Evolutionary conservation across 306 rosid genomes (phyloP).

Genomic region (Glycine tomentella): DNA sequence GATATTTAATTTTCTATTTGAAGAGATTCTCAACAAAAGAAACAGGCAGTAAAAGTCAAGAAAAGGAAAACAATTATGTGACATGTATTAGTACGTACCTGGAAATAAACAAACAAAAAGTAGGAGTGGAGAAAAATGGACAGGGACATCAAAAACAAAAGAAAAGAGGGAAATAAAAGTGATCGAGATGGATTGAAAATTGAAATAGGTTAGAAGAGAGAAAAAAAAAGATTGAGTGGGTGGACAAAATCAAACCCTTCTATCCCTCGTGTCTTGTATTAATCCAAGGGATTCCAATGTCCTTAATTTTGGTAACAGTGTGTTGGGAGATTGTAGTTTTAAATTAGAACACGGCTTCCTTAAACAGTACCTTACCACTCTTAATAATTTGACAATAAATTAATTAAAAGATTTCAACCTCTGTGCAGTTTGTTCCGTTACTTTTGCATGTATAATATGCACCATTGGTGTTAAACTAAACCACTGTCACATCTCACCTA

Average conservation of each 20-base stretch:
- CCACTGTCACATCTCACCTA: conserved; percentile 63
- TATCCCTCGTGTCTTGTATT: conserved; percentile 25
- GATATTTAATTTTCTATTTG: background rate
- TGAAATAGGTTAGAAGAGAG: conserved; percentile 4
- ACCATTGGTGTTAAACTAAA: conserved; percentile 47
- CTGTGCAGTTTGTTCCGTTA: conserved; percentile 55
- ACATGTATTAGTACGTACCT: background rate
- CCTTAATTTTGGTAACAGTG: conserved; percentile 39
- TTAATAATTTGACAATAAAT: background rate
- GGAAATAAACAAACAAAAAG: conserved; percentile 22
- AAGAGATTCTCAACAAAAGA: conserved; percentile 19
- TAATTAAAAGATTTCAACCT: conserved; percentile 13
- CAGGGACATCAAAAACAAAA: background rate
- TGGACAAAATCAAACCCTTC: conserved; percentile 43
- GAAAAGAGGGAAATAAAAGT: conserved; percentile 36
- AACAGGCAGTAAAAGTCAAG: background rate
- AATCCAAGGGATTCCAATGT: conserved; percentile 38
- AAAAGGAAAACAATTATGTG: conserved; percentile 24
- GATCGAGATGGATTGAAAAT: conserved; percentile 30
- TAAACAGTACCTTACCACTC: background rate
- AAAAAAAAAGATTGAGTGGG: conserved; percentile 36
- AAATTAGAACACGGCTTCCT: conserved; percentile 51
- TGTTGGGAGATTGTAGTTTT: conserved; percentile 47
- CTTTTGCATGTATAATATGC: conserved; percentile 8
- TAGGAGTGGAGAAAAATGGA: background rate